Base-by-base conservation (phyloP, 176 grass and related monocot species). In the Musa beccarii region DNA sequence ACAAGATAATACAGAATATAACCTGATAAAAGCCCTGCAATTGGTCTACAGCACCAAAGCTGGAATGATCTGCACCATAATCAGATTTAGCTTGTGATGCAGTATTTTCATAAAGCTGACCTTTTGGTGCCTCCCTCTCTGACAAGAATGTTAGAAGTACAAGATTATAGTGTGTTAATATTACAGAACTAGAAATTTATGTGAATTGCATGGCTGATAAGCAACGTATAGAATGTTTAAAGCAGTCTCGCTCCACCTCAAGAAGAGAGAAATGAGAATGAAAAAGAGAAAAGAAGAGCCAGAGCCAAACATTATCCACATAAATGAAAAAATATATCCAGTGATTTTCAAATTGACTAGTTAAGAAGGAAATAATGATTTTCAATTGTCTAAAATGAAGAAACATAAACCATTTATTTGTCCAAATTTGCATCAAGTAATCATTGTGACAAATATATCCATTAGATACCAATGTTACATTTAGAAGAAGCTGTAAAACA, bases 11-110 rank as follows among this genome's bases (percentile, higher is more conserved):
- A 49, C 76, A 76, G 54, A 75, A 8, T 13, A 78, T 50, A 84
- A 96, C 93, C 93, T 92, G 81, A 81, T 84, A 90, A 82, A 25
- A 59, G 74, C 78, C 82, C 29, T 85, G 85, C 52, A 85, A 78
- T 61, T 62, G 54, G 3, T 90, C 79, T 49, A 73, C 49, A 72
- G 34, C 22, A 14, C 62, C 69, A 72, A 81, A 81, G 63, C 63
- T 85, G 1, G 1, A 17, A 78, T 88, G 87, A 68, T 88, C 81
- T 73, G 25, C 10, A 15, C 8, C 2, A 10, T 90, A 90, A 22
- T 51, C 3, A 11, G 78, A 73, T 51, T 29, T 72, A 80, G 78
- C 24, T 28, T 87, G 79, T 71, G 56, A 73, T 50, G 9, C 25
- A 67, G 54, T 62, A 28, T 6, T 63, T 53, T 83, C 81, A 50